Evolutionary conservation across 164 flowering plant species (phyloP).

Genomic region (Tinospora cordifolia): DNA sequence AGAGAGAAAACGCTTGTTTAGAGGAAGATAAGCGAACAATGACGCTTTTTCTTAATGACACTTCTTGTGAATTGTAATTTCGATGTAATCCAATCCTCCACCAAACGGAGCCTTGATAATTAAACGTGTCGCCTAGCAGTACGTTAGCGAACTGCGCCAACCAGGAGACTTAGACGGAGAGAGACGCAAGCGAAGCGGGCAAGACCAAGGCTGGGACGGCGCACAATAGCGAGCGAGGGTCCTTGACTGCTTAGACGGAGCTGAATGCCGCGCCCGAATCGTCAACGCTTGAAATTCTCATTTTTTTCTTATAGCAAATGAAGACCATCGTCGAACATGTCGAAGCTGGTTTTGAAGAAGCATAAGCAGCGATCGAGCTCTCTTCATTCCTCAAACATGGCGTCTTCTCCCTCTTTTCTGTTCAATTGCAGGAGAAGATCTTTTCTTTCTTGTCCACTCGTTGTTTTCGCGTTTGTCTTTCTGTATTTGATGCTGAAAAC

Average conservation of each 20-base stretch:
- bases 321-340: constrained; percentile 3
- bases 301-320: not conserved
- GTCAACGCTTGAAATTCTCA: not conserved
- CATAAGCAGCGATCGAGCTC: constrained; percentile 8
- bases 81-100: too few species aligned
- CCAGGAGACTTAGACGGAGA: too few species aligned
- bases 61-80: too few species aligned
- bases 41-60: too few species aligned
- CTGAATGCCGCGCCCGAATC: not conserved
- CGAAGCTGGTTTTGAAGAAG: constrained; percentile 11
- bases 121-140: too few species aligned
- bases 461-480: constrained; percentile 9
- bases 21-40: too few species aligned
- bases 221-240: too few species aligned
- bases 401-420: constrained; percentile 7
- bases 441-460: constrained; percentile 2
- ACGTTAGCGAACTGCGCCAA: too few species aligned
- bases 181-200: too few species aligned
- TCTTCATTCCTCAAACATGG: constrained; percentile 6
- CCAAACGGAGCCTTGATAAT: too few species aligned
- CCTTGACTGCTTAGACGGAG: not conserved
- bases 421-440: not conserved
- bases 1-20: too few species aligned
- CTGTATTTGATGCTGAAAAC: constrained; percentile 11
- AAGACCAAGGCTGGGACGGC: too few species aligned